Percentiles rank a stretch among this genome's conserved stretches.
Evolutionary conservation across 805 yeast genomes (phyloP).

Genomic region (Wickerhamiella slavikovae): DNA sequence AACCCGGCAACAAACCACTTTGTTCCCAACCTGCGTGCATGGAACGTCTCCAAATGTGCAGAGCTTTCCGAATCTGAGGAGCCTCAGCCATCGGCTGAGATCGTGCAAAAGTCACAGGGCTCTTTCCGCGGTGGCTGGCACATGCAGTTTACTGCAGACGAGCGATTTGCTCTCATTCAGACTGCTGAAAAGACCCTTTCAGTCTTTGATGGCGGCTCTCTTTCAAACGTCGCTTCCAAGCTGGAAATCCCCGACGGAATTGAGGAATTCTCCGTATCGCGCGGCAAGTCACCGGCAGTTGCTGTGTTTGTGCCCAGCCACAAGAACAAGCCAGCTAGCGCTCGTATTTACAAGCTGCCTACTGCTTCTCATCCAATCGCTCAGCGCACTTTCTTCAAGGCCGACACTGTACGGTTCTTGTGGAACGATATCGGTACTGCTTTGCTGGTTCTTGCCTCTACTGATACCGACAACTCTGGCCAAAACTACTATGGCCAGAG

Average conservation of each 20-base stretch:
- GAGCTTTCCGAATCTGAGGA: slow-evolving; percentile 13
- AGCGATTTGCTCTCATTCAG: slow-evolving; percentile 42
- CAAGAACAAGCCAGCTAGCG: slow-evolving; percentile 74
- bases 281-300: slow-evolving; percentile 75
- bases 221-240: slow-evolving; percentile 27
- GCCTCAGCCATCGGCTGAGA: slow-evolving; percentile 27
- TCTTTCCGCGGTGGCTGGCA: slow-evolving; percentile 38
- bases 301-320: slow-evolving; percentile 82
- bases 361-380: slow-evolving; percentile 59
- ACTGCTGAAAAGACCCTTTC: slow-evolving; percentile 33
- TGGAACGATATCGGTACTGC: slow-evolving; percentile 96
- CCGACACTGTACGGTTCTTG: slow-evolving; percentile 75
- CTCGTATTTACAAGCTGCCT: slow-evolving; percentile 65
- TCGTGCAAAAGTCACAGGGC: slow-evolving; percentile 61
- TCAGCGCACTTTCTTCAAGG: slow-evolving; percentile 80
- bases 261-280: slow-evolving; percentile 49
- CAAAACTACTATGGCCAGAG: slow-evolving; percentile 95
- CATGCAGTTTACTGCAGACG: slow-evolving; percentile 76
- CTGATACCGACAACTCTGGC: slow-evolving; percentile 88
- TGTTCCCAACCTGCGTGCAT: slow-evolving; percentile 62
- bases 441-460: slow-evolving; percentile 74
- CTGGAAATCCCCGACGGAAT: slow-evolving; percentile 32
- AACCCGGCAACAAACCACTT: slow-evolving; percentile 52
- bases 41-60: slow-evolving; percentile 35
- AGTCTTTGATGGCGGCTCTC: slow-evolving; percentile 34